Base-by-base conservation (phyloP, 768 basidiomycete species). In the Lactarius hatsudake region DNA sequence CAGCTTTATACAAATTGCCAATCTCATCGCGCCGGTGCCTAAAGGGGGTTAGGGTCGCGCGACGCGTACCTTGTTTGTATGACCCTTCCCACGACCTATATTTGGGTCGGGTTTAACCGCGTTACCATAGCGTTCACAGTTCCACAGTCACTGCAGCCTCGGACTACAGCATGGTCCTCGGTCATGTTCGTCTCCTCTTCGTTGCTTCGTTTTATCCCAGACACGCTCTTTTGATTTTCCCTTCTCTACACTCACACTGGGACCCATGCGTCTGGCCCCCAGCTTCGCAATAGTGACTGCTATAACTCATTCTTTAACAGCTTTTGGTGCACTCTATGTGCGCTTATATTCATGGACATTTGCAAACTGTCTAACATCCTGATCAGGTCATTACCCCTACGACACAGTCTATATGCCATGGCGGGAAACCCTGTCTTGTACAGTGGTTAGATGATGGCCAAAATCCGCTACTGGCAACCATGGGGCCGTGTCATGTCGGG, bases 381-480 rank as follows among this genome's bases (percentile, higher is more conserved):
- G 23, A 32, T 23, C 5, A 71, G 71, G 61, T 65, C 8, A 34
- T 65, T 12, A 43, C 13, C 26, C 71, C 71, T 9, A 45, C 32
- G 20, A 5, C n/a, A 20, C 53, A 26, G 9, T 60, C 56, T 4
- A 53, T 53, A 55, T 90, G 87, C 73, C 77, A 77, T 45, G 90
- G 78, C 30, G 86, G 85, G 13, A 74, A 84, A 68, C 67, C 81
- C 7, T 89, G 87, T 75, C 75, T 73, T 0, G 80, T 91, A 8
- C 64, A 79, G 55, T 92, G 89, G 89, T 66, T 84, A 1, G 90
- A 93, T 63, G 79, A 92, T 68, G 89, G 89, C 20, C 45, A 67
- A 12, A 43, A 63, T 1, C 90, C 90, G 3, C 74, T 84, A 20
- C 69, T 84, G n/a, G 51, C 77, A 7, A 65, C 72, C 40, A 81